Conservation (phyloP, 176 grass and related monocot species). For the Guadua angustifolia region DNA sequence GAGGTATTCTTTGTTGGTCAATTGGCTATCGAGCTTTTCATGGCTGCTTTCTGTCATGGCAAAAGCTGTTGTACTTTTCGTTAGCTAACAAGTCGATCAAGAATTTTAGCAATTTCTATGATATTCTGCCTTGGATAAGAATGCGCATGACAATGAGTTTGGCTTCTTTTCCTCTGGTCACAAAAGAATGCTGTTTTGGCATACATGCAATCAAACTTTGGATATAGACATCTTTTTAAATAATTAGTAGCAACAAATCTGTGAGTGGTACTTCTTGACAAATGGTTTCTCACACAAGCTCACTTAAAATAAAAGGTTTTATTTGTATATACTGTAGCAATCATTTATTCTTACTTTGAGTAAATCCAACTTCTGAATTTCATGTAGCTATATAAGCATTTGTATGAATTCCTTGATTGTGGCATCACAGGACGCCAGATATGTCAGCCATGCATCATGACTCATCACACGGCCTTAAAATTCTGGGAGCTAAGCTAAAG, state of each 20-base stretch:
- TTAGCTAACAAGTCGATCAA: conserved; percentile 1
- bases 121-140: background rate
- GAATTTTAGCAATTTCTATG: background rate
- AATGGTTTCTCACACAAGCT: background rate
- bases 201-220: no score
- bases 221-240: no score
- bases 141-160: background rate
- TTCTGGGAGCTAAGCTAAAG: conserved; percentile 78
- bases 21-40: no score
- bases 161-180: background rate
- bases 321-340: background rate
- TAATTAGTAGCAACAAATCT: background rate
- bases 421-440: conserved; percentile 71
- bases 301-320: background rate
- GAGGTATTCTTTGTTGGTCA: no score
- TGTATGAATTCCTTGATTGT: conserved; percentile 13
- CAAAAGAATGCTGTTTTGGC: no score
- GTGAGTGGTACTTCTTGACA: background rate
- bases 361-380: conserved; percentile 13
- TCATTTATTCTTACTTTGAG: conserved; percentile 26
- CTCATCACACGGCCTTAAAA: conserved; percentile 74
- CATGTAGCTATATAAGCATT: background rate
- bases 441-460: conserved; percentile 98
- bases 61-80: no score
- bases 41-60: no score